These are phyloP conservation scores for Coelastrella sp. DNA, from an alignment of 139 green algal species.

Conservation along the genomic window DNA sequence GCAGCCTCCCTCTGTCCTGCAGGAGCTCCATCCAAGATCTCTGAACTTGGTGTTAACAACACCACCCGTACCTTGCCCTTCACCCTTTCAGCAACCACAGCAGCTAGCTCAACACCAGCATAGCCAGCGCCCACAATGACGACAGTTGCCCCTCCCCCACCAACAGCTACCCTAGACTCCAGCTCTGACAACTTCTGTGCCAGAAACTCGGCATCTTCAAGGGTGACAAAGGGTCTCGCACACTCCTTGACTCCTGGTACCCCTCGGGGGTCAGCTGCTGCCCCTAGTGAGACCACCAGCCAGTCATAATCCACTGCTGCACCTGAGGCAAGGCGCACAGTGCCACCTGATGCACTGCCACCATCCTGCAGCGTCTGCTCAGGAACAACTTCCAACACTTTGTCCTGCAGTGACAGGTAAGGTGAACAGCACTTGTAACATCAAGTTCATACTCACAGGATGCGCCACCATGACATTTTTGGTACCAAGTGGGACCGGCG, in stretches of 20 bases:
- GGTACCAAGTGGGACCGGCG: too few species aligned
- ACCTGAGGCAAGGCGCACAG: slow-evolving; percentile 70
- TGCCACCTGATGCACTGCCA: slow-evolving; percentile 59
- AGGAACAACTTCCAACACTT: slow-evolving; percentile 19
- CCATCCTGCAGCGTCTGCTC: slow-evolving; percentile 40
- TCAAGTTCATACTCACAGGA: too few species aligned
- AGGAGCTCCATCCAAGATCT: slow-evolving; percentile 78
- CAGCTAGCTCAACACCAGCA: slow-evolving; percentile 91
- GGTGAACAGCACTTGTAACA: too few species aligned
- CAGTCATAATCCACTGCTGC: slow-evolving; percentile 85
- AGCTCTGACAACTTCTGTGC: slow-evolving; percentile 56
- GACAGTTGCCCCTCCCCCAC: slow-evolving; percentile 48
- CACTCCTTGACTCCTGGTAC: slow-evolving; percentile 87
- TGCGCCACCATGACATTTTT: too few species aligned
- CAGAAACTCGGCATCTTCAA: slow-evolving; percentile 72
- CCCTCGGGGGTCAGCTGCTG: slow-evolving; percentile 57
- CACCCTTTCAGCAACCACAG: slow-evolving; percentile 79
- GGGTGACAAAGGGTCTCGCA: slow-evolving; percentile 84
- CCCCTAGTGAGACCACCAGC: slow-evolving; percentile 90
- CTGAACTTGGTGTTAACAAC: slow-evolving; percentile 75
- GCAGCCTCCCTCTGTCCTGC: slow-evolving; percentile 80
- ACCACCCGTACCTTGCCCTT: slow-evolving; percentile 59
- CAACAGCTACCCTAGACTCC: slow-evolving; percentile 32
- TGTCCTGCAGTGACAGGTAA: slow-evolving; percentile 4
- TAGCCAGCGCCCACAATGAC: slow-evolving; percentile 92